Conservation (phyloP, 768 basidiomycete genomes). For the Rickenella mellea region DNA sequence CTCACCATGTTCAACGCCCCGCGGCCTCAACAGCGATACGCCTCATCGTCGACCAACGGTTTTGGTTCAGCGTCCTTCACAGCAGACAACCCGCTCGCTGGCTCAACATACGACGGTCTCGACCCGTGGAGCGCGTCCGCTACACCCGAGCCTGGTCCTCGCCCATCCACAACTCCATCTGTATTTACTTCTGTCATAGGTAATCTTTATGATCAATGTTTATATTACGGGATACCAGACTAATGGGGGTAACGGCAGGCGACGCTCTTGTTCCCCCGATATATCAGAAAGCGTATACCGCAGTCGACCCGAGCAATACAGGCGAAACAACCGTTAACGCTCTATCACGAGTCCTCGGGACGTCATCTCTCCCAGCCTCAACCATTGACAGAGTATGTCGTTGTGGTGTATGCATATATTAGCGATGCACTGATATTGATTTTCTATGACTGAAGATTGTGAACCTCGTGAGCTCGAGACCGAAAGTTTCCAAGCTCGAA, state of each 20-base stretch:
- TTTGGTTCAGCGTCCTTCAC: constrained; percentile 57
- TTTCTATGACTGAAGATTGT: constrained; percentile 52
- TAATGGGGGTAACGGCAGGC: constrained; percentile 30
- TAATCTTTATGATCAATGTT: constrained; percentile 18
- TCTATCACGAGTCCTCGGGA: constrained; percentile 69
- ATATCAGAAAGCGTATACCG: constrained; percentile 65
- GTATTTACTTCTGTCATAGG: constrained; percentile 67
- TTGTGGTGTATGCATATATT: not conserved
- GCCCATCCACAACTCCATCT: constrained; percentile 37
- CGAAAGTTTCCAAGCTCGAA: constrained; percentile 78
- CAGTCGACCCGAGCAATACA: constrained; percentile 58
- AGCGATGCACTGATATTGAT: not conserved
- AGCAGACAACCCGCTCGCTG: constrained; percentile 63
- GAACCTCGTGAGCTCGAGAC: constrained; percentile 73
- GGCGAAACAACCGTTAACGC: constrained; percentile 80
- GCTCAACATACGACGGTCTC: constrained; percentile 45
- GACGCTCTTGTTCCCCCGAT: constrained; percentile 73
- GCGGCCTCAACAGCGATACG: constrained; percentile 62
- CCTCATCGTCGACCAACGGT: constrained; percentile 41
- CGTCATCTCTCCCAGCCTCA: constrained; percentile 70
- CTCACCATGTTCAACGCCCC: constrained; percentile 76
- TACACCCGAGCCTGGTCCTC: constrained; percentile 57
- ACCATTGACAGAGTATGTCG: constrained; percentile 70
- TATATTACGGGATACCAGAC: constrained; percentile 1
- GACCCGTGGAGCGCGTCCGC: constrained; percentile 57